Evolutionary conservation across 2,329 filamentous ascomycete species (phyloP).

Genomic region (Dothiorella sarmentorum): DNA sequence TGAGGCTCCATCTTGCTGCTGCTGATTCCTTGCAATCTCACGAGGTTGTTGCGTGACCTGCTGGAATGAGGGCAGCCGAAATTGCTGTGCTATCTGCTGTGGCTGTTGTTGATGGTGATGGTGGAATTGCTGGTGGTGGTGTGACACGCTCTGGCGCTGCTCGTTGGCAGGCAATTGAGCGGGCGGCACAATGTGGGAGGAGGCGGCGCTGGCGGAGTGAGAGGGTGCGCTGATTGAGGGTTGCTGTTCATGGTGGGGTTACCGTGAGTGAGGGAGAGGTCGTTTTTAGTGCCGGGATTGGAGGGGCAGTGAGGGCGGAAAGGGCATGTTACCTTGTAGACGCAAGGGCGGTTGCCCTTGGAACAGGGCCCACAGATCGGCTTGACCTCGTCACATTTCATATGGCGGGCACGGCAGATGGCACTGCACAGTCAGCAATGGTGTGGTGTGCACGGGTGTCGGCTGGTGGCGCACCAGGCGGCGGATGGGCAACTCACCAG

Average conservation of each 20-base stretch:
- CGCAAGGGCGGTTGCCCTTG: slow-evolving; percentile 43
- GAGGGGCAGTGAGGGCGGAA: background rate
- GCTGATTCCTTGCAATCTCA: background rate
- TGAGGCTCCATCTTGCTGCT: background rate
- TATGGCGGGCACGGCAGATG: slow-evolving; percentile 46
- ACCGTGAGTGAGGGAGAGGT: background rate
- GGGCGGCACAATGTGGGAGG: background rate
- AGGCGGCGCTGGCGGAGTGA: background rate
- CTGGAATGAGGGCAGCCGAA: slow-evolving; percentile 12
- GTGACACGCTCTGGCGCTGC: background rate
- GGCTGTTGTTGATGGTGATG: background rate
- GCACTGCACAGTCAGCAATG: slow-evolving; percentile 29
- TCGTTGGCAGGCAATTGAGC: background rate
- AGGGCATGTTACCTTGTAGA: slow-evolving; percentile 28
- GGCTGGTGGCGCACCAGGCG: slow-evolving; percentile 6
- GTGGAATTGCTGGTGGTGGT: background rate
- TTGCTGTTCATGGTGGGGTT: too few relatives aligned
- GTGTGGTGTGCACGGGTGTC: background rate
- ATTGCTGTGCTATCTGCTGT: background rate
- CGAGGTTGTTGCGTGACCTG: slow-evolving; percentile 6
- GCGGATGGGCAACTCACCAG: slow-evolving; percentile 31
- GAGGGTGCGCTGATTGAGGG: background rate
- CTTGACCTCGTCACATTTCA: slow-evolving; percentile 51
- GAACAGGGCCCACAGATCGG: slow-evolving; percentile 45
- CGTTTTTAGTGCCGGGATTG: too few relatives aligned